These are phyloP conservation scores for Chondrostereum purpureum DNA, from an alignment of 1,284 basidiomycete genomes.

Conservation along the genomic window DNA sequence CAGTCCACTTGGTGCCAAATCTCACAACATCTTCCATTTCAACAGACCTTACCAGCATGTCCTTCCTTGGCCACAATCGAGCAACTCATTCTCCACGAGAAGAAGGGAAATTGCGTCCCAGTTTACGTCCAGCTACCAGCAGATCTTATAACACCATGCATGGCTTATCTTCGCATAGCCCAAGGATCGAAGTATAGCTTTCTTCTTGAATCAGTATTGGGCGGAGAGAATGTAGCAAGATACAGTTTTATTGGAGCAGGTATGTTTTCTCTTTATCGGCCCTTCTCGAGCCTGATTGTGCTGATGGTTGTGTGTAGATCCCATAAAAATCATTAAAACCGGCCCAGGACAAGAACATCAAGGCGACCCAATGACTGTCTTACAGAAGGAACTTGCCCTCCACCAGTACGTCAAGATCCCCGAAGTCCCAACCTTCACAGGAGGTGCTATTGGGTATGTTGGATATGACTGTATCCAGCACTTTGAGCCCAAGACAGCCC, in stretches of 20 bases:
- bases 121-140: conserved; percentile 91
- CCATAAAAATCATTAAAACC: conserved; percentile 86
- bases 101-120: conserved; percentile 86
- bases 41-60: conserved; percentile 56
- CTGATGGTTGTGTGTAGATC: conserved; percentile 49
- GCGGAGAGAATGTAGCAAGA: conserved; percentile 86
- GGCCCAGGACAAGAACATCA: conserved; percentile 78
- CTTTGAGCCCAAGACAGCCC: conserved; percentile 90
- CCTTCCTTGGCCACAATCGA: conserved; percentile 69
- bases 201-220: conserved; percentile 86
- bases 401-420: conserved; percentile 91
- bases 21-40: neutral
- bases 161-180: conserved; percentile 91
- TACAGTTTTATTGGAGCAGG: conserved; percentile 97
- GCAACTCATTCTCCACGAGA: conserved; percentile 67
- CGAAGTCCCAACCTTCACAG: conserved; percentile 91
- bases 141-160: conserved; percentile 95
- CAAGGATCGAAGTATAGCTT: conserved; percentile 92
- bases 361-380: conserved; percentile 82
- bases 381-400: conserved; percentile 82
- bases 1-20: conserved; percentile 1
- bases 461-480: conserved; percentile 95
- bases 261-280: conserved; percentile 30
- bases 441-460: conserved; percentile 97
- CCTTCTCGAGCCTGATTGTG: conserved; percentile 7